phyloP scores from a whole-genome alignment of 768 basidiomycete species.

The Macrolepiota fuliginosa region DNA sequence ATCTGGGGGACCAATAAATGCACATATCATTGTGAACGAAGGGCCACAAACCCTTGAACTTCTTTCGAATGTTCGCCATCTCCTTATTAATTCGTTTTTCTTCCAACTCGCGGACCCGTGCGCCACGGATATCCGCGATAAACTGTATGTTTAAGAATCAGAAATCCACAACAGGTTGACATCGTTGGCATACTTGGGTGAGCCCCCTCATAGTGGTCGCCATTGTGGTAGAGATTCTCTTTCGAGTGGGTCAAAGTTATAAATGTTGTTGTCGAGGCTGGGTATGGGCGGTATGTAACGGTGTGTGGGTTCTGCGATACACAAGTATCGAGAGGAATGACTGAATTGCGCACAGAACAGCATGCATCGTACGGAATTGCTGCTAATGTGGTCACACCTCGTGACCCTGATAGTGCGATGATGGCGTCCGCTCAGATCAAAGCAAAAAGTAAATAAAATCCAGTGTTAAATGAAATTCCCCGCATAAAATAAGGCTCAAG shows the following conservation, averaged over 20 bases:
- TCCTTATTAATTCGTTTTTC: constrained; percentile 99
- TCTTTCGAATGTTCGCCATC: constrained; percentile 99
- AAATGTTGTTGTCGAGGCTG: neutral
- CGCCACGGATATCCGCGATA: constrained; percentile 98
- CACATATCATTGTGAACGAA: neutral
- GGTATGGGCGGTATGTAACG: neutral
- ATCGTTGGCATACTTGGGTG: constrained; percentile 68
- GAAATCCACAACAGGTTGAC: neutral
- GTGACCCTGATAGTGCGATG: neutral
- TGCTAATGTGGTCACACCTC: neutral
- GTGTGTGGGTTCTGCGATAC: neutral
- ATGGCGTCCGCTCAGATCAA: neutral
- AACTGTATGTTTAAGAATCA: constrained; percentile 52
- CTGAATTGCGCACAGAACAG: neutral
- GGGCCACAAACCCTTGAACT: constrained; percentile 80
- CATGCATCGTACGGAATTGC: neutral
- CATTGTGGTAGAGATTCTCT: no score
- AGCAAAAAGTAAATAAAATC: neutral
- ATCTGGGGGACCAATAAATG: constrained; percentile 38
- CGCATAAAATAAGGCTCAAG: neutral
- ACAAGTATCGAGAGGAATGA: neutral
- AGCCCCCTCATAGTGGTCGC: constrained; percentile 90
- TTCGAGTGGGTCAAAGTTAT: no score
- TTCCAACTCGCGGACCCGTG: constrained; percentile 93
- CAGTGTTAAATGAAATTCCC: neutral